Percentiles rank a stretch among this genome's conserved stretches.
These are phyloP conservation scores for Aspergillus sclerotiicarbonarius DNA, from an alignment of 495 filamentous ascomycete genomes.

Conservation along the genomic window DNA sequence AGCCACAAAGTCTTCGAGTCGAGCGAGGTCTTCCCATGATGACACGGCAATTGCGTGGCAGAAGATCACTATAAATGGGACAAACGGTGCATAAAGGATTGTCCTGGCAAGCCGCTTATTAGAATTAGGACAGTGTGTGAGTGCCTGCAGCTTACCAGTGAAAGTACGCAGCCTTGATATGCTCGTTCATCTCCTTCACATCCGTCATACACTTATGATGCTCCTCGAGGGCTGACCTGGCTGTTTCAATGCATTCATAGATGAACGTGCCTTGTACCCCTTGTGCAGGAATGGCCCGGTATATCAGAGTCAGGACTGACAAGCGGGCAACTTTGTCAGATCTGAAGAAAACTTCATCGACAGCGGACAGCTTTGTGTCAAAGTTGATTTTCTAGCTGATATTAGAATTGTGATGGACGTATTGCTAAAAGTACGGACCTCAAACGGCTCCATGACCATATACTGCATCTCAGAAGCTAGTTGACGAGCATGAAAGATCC, in stretches of 20 bases:
- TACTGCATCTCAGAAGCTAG: constrained; percentile 36
- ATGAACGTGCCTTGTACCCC: constrained; percentile 50
- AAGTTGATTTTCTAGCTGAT: constrained; percentile 13
- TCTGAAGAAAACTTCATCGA: constrained; percentile 49
- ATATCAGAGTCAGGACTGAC: constrained; percentile 55
- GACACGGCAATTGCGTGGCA: constrained; percentile 60
- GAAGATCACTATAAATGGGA: constrained; percentile 69
- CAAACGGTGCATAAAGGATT: constrained; percentile 63
- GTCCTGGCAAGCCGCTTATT: constrained; percentile 44
- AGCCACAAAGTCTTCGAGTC: constrained; percentile 55
- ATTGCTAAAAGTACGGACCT: constrained; percentile 18
- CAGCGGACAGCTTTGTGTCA: constrained; percentile 13
- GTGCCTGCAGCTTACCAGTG: constrained; percentile 50
- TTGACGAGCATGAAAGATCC: constrained; percentile 33
- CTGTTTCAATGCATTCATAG: constrained; percentile 58
- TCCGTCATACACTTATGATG: constrained; percentile 52
- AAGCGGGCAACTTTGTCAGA: constrained; percentile 57
- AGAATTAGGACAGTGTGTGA: neutral
- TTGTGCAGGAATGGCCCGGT: constrained; percentile 57
- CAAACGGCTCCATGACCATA: constrained; percentile 32
- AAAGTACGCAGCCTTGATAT: constrained; percentile 55
- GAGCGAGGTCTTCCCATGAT: constrained; percentile 44
- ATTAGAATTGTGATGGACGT: constrained; percentile 4
- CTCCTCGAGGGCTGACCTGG: constrained; percentile 50
- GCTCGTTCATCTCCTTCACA: constrained; percentile 44